These are phyloP conservation scores for Batrachochytrium dendrobatidis DNA, from an alignment of 371 early-diverging fungal genomes.

Conservation along the genomic window DNA sequence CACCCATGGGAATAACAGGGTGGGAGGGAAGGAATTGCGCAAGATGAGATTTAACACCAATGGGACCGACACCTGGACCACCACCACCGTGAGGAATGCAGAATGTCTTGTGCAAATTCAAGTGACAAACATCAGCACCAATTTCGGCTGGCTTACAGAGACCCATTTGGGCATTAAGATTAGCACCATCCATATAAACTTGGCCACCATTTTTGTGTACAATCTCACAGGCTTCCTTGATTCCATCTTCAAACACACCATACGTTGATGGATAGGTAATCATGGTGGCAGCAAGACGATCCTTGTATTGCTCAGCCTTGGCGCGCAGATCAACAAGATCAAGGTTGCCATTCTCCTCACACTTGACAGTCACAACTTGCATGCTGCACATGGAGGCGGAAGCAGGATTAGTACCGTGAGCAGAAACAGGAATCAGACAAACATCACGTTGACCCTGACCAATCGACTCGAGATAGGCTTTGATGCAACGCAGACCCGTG, in stretches of 20 bases:
- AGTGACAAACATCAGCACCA: conserved; percentile 96
- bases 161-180: conserved; percentile 97
- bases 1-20: conserved; percentile 66
- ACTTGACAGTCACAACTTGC: conserved; percentile 87
- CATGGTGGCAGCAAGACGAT: conserved; percentile 87
- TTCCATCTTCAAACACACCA: conserved; percentile 91
- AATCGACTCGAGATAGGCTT: conserved; percentile 77
- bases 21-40: conserved; percentile 90
- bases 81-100: conserved; percentile 97
- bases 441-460: conserved; percentile 81
- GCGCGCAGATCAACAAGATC: conserved; percentile 80
- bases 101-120: conserved; percentile 98
- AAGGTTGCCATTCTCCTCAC: conserved; percentile 82
- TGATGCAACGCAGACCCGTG: conserved; percentile 88
- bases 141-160: conserved; percentile 90
- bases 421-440: conserved; percentile 94
- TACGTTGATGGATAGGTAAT: conserved; percentile 97
- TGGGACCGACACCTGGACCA: conserved; percentile 97
- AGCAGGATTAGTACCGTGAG: conserved; percentile 98
- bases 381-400: conserved; percentile 95
- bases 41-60: conserved; percentile 83
- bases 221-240: conserved; percentile 76
- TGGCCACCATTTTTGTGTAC: conserved; percentile 89
- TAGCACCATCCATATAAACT: conserved; percentile 99
- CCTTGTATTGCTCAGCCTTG: conserved; percentile 79